Evolutionary conservation across 176 grass and related monocot genomes (phyloP).

Genomic region (Carex kokanica): DNA sequence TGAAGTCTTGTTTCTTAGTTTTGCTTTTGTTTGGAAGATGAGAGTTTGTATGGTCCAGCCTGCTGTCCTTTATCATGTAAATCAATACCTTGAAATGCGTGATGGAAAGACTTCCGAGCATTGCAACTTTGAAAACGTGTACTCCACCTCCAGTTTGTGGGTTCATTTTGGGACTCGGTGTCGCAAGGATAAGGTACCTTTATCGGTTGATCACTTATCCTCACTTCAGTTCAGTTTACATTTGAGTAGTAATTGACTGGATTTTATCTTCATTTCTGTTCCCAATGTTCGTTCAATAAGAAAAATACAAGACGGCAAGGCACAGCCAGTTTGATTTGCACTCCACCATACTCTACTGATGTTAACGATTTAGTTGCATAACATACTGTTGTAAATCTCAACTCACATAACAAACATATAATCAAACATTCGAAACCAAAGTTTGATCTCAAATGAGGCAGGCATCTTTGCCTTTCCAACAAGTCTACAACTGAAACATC

Average conservation of each 20-base stretch:
- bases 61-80: background rate
- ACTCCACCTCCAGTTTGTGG: background rate
- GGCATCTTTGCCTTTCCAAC: background rate
- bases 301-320: background rate
- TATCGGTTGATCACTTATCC: background rate
- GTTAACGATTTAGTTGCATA: background rate
- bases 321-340: background rate
- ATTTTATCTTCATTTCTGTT: background rate
- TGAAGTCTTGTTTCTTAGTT: too few species aligned
- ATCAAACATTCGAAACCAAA: conserved; percentile 22
- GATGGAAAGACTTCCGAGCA: background rate
- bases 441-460: background rate
- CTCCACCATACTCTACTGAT: background rate
- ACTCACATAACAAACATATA: conserved; percentile 2
- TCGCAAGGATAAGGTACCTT: background rate
- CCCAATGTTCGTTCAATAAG: background rate
- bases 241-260: background rate
- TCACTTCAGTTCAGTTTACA: background rate
- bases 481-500: conserved; percentile 13
- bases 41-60: background rate
- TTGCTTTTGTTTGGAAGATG: too few species aligned
- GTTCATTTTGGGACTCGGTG: background rate
- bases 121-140: background rate
- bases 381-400: background rate
- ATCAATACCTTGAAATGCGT: background rate